phyloP scores from a whole-genome alignment of 371 early-diverging fungal species.

The Mycotypha africana region DNA sequence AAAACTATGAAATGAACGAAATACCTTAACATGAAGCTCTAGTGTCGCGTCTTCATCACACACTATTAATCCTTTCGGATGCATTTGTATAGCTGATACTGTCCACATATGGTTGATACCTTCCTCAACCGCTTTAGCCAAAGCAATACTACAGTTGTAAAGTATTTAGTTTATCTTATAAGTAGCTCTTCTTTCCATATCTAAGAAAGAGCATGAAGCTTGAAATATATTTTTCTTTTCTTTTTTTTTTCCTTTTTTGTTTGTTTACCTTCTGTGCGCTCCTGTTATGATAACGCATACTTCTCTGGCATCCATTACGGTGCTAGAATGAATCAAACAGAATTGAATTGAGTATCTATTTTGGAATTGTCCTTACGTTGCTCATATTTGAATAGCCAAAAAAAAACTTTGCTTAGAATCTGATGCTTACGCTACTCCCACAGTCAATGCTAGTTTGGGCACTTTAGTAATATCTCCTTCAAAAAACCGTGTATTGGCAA shows the following conservation, averaged over 20 bases:
- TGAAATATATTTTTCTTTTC: too few relatives aligned
- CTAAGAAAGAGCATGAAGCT: background rate
- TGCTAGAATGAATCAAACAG: conserved; percentile 39
- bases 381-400: too few relatives aligned
- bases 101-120: conserved; percentile 92
- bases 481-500: conserved; percentile 88
- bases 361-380: too few relatives aligned
- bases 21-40: conserved; percentile 80
- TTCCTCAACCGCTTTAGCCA: conserved; percentile 84
- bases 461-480: conserved; percentile 84
- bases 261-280: conserved; percentile 52
- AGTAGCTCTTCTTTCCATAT: too few relatives aligned
- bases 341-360: too few relatives aligned
- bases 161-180: background rate
- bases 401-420: too few relatives aligned
- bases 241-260: background rate
- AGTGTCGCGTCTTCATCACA: conserved; percentile 90
- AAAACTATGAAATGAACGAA: too few relatives aligned
- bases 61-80: conserved; percentile 83
- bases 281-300: conserved; percentile 85
- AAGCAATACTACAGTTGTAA: conserved; percentile 52
- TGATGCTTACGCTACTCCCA: conserved; percentile 74
- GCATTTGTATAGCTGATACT: conserved; percentile 85
- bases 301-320: conserved; percentile 85
- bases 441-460: conserved; percentile 84